Percentiles rank a stretch among this genome's conserved stretches.
Evolutionary conservation across 306 rosid species (phyloP).

Genomic region (Rosa multiflora): DNA sequence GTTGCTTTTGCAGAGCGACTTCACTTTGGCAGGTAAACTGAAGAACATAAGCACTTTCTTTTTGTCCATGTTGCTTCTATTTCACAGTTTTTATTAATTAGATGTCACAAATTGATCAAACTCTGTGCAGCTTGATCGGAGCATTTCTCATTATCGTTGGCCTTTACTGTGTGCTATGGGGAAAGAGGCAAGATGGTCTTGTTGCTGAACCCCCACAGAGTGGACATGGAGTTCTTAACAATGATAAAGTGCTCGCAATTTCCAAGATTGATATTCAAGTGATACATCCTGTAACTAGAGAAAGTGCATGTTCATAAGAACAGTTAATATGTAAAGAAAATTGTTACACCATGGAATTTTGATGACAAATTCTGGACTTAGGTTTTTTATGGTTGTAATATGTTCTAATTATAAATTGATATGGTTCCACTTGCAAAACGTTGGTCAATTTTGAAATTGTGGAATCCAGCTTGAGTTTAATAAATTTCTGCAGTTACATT

Average conservation of each 20-base stretch:
- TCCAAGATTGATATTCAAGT: background rate
- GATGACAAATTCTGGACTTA: background rate
- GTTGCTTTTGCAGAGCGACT: constrained; percentile 35
- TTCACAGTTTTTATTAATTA: background rate
- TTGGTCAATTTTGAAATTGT: background rate
- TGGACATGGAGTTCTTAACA: background rate
- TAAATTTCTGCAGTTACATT: background rate
- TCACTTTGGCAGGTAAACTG: constrained; percentile 28
- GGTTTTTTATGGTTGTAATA: background rate
- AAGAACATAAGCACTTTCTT: background rate
- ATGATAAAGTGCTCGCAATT: background rate
- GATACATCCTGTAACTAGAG: constrained; percentile 2
- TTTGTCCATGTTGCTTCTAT: background rate
- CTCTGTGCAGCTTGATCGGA: constrained; percentile 30
- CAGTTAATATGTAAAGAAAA: background rate
- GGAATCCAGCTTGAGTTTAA: background rate
- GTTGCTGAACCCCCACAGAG: background rate
- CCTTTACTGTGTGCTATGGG: constrained; percentile 37
- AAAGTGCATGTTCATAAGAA: background rate
- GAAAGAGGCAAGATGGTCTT: constrained; percentile 21
- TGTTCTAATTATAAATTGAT: background rate
- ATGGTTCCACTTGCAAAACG: background rate
- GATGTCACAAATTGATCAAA: background rate
- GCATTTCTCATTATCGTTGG: constrained; percentile 26
- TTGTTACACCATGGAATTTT: background rate